Evolutionary conservation across 495 filamentous ascomycete species (phyloP), one percentile per base, ranked within the genome.

Genomic region (Patellaria atrata): DNA sequence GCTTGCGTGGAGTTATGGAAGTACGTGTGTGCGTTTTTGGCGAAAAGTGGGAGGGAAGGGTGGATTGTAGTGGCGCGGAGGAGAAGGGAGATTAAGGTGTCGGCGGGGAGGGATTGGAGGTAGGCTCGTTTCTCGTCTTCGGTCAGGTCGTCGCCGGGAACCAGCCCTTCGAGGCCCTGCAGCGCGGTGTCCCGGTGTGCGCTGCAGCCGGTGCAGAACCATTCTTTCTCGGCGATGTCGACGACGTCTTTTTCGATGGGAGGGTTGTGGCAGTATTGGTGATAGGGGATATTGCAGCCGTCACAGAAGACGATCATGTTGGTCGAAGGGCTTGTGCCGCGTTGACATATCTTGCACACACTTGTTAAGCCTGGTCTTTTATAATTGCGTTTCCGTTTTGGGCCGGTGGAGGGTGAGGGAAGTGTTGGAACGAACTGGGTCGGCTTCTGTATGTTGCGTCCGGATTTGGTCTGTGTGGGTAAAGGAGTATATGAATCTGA

Each of bases 251-350:
- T 68, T 5, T 65, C 62, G 43, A 97, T 85, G 3, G 67, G 68
- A 0, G 89, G 85, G 44, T 89, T 72, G 54, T 94, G 86, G 48
- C 89, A 96, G 41, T 70, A 68, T 55, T 93, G 86, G 54, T 97
- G 89, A 72, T 85, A 97, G 11, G 77, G 70, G 8, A 64, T 65
- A 51, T 89, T 85, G 61, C 89, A 97, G 9, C 73, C 77, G 55
- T 94, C 85, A 58, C 89, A 97, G 53, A 93, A 89, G 5, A 96
- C 89, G 37, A 97, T 94, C 60, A 74, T 68, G 55, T 97, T 97
- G 38, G 53, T 72, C 12, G 63, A 52, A 0, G 84, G 79, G 36
- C 75, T 81, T 32, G 82, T 71, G 6, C 81, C 74, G 25, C 89
- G 65, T 30, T 76, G 68, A 57, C 89, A 97, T 45, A 74, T 65